These are phyloP conservation scores for Leptomonas seymouri DNA, from an alignment of 208 protist genomes.

Conservation along the genomic window DNA sequence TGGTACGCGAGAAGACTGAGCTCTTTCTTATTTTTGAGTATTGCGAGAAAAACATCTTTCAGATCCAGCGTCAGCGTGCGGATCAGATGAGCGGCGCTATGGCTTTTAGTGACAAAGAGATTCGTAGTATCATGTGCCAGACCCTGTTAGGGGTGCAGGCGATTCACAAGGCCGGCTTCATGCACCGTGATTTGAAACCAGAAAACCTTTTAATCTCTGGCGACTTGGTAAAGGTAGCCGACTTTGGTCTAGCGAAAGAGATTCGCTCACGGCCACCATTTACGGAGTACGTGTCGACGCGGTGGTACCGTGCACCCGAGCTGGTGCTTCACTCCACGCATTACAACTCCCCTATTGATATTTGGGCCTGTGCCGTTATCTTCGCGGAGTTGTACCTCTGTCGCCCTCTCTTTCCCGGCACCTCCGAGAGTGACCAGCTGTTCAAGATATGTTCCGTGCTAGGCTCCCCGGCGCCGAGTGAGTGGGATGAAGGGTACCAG, in stretches of 20 bases:
- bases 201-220: conserved; percentile 92
- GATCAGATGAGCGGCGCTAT: conserved; percentile 76
- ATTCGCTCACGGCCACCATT: conserved; percentile 97
- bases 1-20: conserved; percentile 98
- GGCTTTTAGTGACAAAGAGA: conserved; percentile 93
- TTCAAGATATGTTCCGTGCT: conserved; percentile 97
- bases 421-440: conserved; percentile 94
- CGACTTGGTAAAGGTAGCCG: conserved; percentile 96
- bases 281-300: conserved; percentile 98
- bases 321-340: conserved; percentile 97
- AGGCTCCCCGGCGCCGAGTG: conserved; percentile 72
- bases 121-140: conserved; percentile 96
- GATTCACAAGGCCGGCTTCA: conserved; percentile 93
- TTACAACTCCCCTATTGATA: conserved; percentile 98
- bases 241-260: conserved; percentile 97
- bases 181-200: conserved; percentile 96
- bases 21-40: conserved; percentile 99
- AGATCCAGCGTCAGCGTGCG: conserved; percentile 93
- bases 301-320: conserved; percentile 98
- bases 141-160: conserved; percentile 82
- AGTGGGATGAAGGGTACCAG: conserved; percentile 95
- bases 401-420: conserved; percentile 96
- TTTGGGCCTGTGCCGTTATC: conserved; percentile 97
- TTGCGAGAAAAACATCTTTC: conserved; percentile 97
- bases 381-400: conserved; percentile 96